Base-by-base conservation (phyloP, 2,329 filamentous ascomycete genomes). In the Chaetoscypha palmicola region DNA sequence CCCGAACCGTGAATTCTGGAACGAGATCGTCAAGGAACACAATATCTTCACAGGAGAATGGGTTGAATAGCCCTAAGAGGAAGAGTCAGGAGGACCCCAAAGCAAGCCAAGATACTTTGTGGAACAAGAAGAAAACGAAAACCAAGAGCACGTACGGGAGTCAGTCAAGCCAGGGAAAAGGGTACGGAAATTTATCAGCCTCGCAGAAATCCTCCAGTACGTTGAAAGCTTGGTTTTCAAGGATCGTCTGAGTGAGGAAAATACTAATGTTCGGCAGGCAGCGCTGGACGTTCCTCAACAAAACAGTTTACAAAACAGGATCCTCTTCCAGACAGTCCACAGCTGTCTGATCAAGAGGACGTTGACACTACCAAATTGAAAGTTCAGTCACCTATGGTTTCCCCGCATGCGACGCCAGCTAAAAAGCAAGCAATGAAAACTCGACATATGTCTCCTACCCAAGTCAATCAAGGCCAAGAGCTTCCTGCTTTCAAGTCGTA, bases 11-110 rank as follows among this genome's bases (percentile, higher is more conserved):
- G n/a, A n/a, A n/a, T n/a, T n/a, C n/a, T n/a, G n/a, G n/a, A n/a
- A n/a, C n/a, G n/a, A n/a, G n/a, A n/a, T n/a, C n/a, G n/a, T n/a
- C n/a, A n/a, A n/a, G n/a, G n/a, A n/a, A n/a, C n/a, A 24, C 26
- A 24, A 14, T 20, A 14, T 36, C 23, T 9, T 35, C 32, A 30
- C 41, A 37, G 28, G 41, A 43, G 3, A 37, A 23, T 43, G 21
- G 23, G 5, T 37, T 12, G 24, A 31, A 20, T 16, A 48, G 41
- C 22, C 40, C 45, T 2, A 58, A 56, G 45, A 51, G 54, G 31
- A 57, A 54, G 34, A 41, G 26, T 4, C 28, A 45, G 17, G 47
- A 50, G 16, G 45, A 52, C 2, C n/a, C 12, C 11, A 46, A 39
- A 17, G 33, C n/a, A 14, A 41, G 44, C 8, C n/a, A n/a, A n/a